Evolutionary conservation across 2,329 filamentous ascomycete species (phyloP), one percentile per base, ranked within the genome.

Genomic region (Amauroascus niger): DNA sequence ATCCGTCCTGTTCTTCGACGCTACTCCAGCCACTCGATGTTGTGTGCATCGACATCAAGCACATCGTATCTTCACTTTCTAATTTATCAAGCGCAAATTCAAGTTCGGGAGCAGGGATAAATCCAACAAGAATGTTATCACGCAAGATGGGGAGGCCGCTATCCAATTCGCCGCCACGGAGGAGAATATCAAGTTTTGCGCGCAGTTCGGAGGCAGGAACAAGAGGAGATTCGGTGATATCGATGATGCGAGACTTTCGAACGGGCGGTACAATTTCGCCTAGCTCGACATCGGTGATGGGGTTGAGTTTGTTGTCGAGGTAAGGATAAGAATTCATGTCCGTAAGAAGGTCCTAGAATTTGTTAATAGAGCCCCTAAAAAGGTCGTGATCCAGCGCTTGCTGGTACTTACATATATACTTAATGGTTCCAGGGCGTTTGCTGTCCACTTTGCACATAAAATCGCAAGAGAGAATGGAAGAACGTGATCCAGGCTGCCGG

Each of bases 271-370:
- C 84, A 53, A 98, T 93, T 58, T 95, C 91, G 13, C 83, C 86
- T 0, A 98, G 78, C 52, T 94, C 86, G 0, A 86, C 84, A 0
- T 90, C 95, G 67, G 96, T 95, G 16, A 94, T 77, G 1, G 91
- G 90, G 61, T 94, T 89, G 57, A 90, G 81, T 68, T 96, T 97
- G 71, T 94, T 95, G 70, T 95, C 89, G n/a, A 98, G 79, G 73
- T 94, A 96, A 0, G 93, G 93, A 60, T 97, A 98, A 2, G 88
- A 86, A 69, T 98, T 97, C 86, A 98, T 91, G 66, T 93, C 89
- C 0, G 90, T 97, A 16, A 97, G 76, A 9, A 97, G 79, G 65
- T 97, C 93, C 81, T 87, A 62, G 6, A 30, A 2, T 33, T 6
- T 16, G 50, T 69, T 50, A 67, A 61, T 52, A 3, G 3, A 24